Conservation (phyloP, 2,329 filamentous ascomycete genomes). For the Zasmidium citrigriseum region DNA sequence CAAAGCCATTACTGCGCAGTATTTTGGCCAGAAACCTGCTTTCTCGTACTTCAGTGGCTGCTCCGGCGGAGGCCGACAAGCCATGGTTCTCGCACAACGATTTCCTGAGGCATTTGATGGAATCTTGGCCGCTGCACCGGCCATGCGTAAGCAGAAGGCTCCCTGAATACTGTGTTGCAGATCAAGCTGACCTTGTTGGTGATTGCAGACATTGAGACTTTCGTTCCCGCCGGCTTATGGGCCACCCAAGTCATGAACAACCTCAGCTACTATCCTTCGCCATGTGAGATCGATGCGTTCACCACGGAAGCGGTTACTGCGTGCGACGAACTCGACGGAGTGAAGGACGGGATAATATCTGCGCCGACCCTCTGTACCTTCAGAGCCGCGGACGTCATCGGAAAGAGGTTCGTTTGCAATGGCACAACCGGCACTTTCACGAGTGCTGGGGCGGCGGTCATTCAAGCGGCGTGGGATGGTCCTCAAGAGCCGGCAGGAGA, state of each 20-base stretch:
- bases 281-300: slow-evolving; percentile 35
- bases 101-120: slow-evolving; percentile 39
- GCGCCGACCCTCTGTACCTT: slow-evolving; percentile 22
- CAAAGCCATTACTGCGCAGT: slow-evolving; percentile 24
- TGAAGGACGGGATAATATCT: slow-evolving; percentile 32
- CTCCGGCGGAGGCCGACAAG: slow-evolving; percentile 40
- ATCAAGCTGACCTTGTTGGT: not conserved
- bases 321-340: slow-evolving; percentile 36
- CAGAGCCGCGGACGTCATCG: slow-evolving; percentile 35
- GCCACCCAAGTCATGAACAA: slow-evolving; percentile 27
- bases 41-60: slow-evolving; percentile 41
- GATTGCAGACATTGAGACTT: slow-evolving; percentile 22
- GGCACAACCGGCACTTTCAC: slow-evolving; percentile 24
- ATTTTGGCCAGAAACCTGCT: slow-evolving; percentile 31
- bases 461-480: slow-evolving; percentile 35
- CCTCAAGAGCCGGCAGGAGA: slow-evolving; percentile 14
- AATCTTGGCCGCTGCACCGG: slow-evolving; percentile 38
- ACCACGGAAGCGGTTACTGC: slow-evolving; percentile 29
- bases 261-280: slow-evolving; percentile 15
- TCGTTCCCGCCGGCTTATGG: slow-evolving; percentile 21
- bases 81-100: slow-evolving; percentile 36
- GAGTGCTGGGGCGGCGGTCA: slow-evolving; percentile 29
- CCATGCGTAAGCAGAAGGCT: slow-evolving; percentile 17
- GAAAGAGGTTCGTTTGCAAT: slow-evolving; percentile 35
- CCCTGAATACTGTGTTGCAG: not conserved